Conservation (phyloP, 1,139 yeast genomes). For the Zhuliangozyma blackwelliae region DNA sequence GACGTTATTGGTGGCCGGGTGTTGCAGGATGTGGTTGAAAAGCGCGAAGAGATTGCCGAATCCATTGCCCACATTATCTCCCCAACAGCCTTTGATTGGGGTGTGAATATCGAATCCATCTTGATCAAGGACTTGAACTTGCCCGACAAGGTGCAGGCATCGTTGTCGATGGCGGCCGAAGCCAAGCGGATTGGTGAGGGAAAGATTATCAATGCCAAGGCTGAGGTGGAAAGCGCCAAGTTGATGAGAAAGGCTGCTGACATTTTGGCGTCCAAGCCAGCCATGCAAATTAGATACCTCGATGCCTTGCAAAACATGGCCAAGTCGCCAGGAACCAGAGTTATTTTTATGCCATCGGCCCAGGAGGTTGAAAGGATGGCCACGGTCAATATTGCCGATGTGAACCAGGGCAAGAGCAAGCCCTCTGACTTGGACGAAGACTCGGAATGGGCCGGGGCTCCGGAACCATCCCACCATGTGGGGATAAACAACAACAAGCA, state of each 20-base stretch:
- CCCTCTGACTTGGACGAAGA: slow-evolving; percentile 17
- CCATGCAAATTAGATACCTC: slow-evolving; percentile 75
- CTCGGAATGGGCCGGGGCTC: slow-evolving; percentile 15
- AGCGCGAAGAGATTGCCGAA: slow-evolving; percentile 69
- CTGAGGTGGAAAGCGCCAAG: slow-evolving; percentile 74
- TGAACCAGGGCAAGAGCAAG: slow-evolving; percentile 8
- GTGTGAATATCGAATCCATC: slow-evolving; percentile 65
- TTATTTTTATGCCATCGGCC: slow-evolving; percentile 67
- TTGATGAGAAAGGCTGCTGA: slow-evolving; percentile 79
- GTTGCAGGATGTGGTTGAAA: slow-evolving; percentile 71
- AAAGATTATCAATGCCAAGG: slow-evolving; percentile 71
- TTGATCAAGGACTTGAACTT: slow-evolving; percentile 64
- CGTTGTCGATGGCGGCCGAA: slow-evolving; percentile 73
- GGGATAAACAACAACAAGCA: slow-evolving; percentile 8
- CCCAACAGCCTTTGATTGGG: slow-evolving; percentile 68
- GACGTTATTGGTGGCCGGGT: slow-evolving; percentile 68
- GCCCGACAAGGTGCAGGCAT: slow-evolving; percentile 54
- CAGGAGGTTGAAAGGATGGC: slow-evolving; percentile 40
- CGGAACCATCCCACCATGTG: slow-evolving; percentile 1
- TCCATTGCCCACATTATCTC: slow-evolving; percentile 60
- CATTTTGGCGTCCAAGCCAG: slow-evolving; percentile 69
- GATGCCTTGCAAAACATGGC: slow-evolving; percentile 83
- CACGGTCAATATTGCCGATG: slow-evolving; percentile 15
- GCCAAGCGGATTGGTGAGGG: slow-evolving; percentile 75
- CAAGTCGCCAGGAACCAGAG: slow-evolving; percentile 55